Evolutionary conservation across 1,284 basidiomycete genomes (phyloP).

Genomic region (Leccinum ponderosum): DNA sequence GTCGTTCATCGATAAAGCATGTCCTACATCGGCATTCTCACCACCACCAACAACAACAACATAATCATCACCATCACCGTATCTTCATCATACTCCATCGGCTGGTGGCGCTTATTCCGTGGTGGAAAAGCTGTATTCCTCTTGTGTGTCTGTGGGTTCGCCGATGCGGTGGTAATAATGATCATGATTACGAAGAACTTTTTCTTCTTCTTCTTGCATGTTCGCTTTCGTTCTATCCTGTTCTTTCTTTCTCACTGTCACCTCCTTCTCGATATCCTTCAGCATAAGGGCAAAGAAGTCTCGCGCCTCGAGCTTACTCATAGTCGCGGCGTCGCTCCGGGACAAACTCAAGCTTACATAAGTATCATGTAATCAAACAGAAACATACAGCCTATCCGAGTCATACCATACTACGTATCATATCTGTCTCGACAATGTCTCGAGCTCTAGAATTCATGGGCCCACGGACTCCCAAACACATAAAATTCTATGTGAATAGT

Average conservation of each 20-base stretch:
- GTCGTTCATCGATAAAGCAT: background rate
- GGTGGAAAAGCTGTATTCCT: slow-evolving; percentile 17
- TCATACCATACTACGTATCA: too few relatives aligned
- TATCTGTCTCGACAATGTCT: too few relatives aligned
- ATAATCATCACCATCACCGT: slow-evolving; percentile 6
- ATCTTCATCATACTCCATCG: background rate
- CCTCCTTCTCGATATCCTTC: too few relatives aligned
- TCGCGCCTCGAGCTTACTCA: background rate
- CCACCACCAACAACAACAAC: background rate
- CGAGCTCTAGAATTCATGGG: too few relatives aligned
- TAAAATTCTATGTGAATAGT: background rate
- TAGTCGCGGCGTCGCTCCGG: background rate
- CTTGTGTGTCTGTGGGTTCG: slow-evolving; percentile 18
- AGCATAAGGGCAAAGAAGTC: too few relatives aligned
- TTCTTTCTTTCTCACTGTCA: too few relatives aligned
- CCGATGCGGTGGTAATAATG: slow-evolving; percentile 25
- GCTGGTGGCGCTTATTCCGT: slow-evolving; percentile 12
- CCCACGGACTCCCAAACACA: background rate
- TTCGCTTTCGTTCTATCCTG: too few relatives aligned
- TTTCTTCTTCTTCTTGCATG: background rate
- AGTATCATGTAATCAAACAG: background rate
- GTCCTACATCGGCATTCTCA: slow-evolving; percentile 4
- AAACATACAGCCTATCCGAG: too few relatives aligned
- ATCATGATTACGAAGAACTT: slow-evolving; percentile 2
- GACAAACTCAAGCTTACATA: background rate